phyloP scores from a whole-genome alignment of 1,284 basidiomycete genomes.

The Leucoagaricus sp. region DNA sequence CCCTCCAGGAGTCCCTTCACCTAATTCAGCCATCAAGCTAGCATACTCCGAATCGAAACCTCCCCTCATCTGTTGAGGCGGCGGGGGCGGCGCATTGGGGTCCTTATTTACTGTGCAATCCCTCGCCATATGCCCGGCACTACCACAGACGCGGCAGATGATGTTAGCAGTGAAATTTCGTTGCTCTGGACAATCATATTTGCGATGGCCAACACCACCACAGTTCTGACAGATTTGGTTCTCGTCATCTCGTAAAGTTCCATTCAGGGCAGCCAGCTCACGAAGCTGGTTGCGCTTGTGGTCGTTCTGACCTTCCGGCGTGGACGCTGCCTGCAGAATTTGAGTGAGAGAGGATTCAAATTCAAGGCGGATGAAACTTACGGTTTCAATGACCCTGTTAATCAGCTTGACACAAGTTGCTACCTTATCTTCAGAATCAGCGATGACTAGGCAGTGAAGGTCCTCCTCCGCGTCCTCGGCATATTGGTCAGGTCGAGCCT shows the following conservation, averaged over 20 bases:
- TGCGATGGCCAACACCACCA: slow-evolving; percentile 91
- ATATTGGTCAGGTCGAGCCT: slow-evolving; percentile 89
- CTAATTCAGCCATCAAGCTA: slow-evolving; percentile 96
- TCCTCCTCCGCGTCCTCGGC: slow-evolving; percentile 98
- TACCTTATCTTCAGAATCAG: slow-evolving; percentile 92
- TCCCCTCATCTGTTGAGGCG: slow-evolving; percentile 50
- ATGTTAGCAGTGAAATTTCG: slow-evolving; percentile 97
- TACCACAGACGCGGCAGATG: slow-evolving; percentile 95
- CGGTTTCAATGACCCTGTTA: slow-evolving; percentile 98
- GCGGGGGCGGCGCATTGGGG: slow-evolving; percentile 55
- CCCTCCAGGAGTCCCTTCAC: slow-evolving; percentile 74
- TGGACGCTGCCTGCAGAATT: slow-evolving; percentile 83
- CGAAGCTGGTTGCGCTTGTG: slow-evolving; percentile 99
- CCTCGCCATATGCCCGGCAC: slow-evolving; percentile 94
- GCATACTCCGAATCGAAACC: slow-evolving; percentile 98
- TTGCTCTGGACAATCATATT: slow-evolving; percentile 97
- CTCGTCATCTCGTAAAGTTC: slow-evolving; percentile 98
- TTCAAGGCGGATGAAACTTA: slow-evolving; percentile 31
- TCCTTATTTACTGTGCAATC: slow-evolving; percentile 89
- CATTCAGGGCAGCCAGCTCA: slow-evolving; percentile 96
- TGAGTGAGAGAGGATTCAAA: slow-evolving; percentile 14
- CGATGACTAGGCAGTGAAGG: slow-evolving; percentile 96
- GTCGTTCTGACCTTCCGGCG: slow-evolving; percentile 98
- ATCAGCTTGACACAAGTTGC: slow-evolving; percentile 91
- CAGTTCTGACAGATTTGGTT: slow-evolving; percentile 99